Base-by-base conservation (phyloP, 192 early-diverging fungal genomes). In the Backusella australiensis region DNA sequence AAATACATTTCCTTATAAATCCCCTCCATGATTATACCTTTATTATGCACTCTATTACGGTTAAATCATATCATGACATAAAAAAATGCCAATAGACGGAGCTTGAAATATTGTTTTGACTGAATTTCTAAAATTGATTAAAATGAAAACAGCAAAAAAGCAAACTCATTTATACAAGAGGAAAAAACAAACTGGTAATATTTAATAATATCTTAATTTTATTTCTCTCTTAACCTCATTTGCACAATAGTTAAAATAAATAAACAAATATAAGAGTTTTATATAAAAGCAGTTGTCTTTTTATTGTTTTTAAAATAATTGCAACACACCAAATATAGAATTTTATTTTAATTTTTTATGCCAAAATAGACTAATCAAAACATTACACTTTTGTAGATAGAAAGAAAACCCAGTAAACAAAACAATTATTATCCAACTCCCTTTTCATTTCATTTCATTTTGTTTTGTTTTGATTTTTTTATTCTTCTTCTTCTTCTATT, bases 281-380 rank as follows among this genome's bases (percentile, higher is more conserved):
- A 56, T 11, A 56, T 56, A n/a, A 56, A 9, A 9, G n/a, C 8
- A 11, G 6, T 23, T 56, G 19, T 23, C 1, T 21, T 21, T 53
- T 53, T 21, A 21, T 56, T 56, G 19, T 23, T 56, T 56, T 56
- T 39, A 39, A 39, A 32, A 39, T 39, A 39, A 39, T 39, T 11
- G 38, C 38, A 39, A 2, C 9, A n/a, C 49, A 53, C 49, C 49
- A 53, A 53, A 53, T 53, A n/a, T 53, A 53, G 49, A 53, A 53
- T 52, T 19, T 52, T n/a, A 19, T 21, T 53, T 53, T 19, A 39
- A 39, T 39, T 53, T 53, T 53, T 21, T 21, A 56, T 56, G 53
- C 53, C 53, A 56, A 56, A 56, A 56, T 56, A 56, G 53, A 56
- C n/a, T 56, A 56, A 56, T 21, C 19, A 56, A 56, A 56, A 56